Evolutionary conservation across 2,329 filamentous ascomycete genomes (phyloP).

Genomic region (Colletotrichum tamarilloi): DNA sequence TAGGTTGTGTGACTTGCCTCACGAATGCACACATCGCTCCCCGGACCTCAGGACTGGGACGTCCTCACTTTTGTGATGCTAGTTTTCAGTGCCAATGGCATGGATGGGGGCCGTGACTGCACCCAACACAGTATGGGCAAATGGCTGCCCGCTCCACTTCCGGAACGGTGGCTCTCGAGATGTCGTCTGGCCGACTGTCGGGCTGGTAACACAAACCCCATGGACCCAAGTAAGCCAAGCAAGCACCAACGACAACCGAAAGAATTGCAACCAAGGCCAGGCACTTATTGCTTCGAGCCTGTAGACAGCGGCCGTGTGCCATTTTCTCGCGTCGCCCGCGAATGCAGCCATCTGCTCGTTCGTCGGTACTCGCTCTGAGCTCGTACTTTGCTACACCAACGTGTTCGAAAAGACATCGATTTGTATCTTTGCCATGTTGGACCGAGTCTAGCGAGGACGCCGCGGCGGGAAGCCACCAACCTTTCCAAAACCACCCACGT

Average conservation of each 20-base stretch:
- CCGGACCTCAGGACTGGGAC: neutral
- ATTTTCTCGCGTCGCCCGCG: neutral
- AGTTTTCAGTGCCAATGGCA: neutral
- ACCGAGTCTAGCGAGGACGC: neutral
- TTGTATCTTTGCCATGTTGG: slow-evolving; percentile 9
- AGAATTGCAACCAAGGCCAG: neutral
- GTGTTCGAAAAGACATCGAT: slow-evolving; percentile 14
- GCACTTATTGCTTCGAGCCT: neutral
- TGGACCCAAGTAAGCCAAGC: neutral
- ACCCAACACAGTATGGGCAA: neutral
- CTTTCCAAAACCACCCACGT: slow-evolving; percentile 22
- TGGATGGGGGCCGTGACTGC: neutral
- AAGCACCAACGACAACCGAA: neutral
- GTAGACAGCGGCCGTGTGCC: neutral
- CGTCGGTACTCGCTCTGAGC: slow-evolving; percentile 1
- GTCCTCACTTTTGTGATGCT: neutral
- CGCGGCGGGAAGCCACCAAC: neutral
- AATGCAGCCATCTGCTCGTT: neutral
- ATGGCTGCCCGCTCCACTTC: neutral
- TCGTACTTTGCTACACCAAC: slow-evolving; percentile 21
- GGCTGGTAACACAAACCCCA: neutral
- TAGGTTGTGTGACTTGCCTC: too few relatives aligned
- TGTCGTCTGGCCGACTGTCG: neutral
- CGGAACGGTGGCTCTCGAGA: neutral
- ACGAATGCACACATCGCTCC: neutral